Conservation (phyloP, 2,329 filamentous ascomycete genomes). For the Cercospora zeae-maydis region DNA sequence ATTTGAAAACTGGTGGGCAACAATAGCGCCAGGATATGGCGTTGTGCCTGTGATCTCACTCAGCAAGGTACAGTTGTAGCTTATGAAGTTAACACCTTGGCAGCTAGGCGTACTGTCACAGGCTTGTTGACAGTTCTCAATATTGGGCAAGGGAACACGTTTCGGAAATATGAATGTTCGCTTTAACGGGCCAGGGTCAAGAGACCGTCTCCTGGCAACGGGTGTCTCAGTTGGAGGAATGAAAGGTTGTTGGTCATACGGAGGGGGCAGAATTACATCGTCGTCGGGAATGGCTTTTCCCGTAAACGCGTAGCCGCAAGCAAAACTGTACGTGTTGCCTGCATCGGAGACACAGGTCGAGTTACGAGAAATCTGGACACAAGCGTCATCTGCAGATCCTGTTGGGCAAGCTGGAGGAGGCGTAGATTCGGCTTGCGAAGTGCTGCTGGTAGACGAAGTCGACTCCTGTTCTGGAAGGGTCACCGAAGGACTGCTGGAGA, state of each 20-base stretch:
- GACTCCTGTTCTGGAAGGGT: not conserved
- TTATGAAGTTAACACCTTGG: slow-evolving; percentile 7
- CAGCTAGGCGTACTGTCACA: slow-evolving; percentile 9
- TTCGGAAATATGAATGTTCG: not conserved
- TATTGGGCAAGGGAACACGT: slow-evolving; percentile 8
- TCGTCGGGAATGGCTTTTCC: slow-evolving; percentile 11
- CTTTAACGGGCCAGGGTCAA: not conserved
- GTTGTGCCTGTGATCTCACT: slow-evolving; percentile 10
- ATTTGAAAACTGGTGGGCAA: not conserved
- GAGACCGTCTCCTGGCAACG: not conserved
- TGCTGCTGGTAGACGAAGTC: not conserved
- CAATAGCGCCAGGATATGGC: slow-evolving; percentile 4
- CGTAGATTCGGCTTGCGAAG: not conserved
- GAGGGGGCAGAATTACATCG: slow-evolving; percentile 2
- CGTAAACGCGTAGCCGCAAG: slow-evolving; percentile 7
- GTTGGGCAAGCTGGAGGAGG: slow-evolving; percentile 12
- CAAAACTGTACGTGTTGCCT: slow-evolving; percentile 2
- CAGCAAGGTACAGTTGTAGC: slow-evolving; percentile 14
- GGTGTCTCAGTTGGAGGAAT: slow-evolving; percentile 5
- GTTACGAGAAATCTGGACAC: not conserved
- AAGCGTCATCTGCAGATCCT: slow-evolving; percentile 6
- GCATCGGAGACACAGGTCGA: slow-evolving; percentile 2
- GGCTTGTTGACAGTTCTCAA: slow-evolving; percentile 8
- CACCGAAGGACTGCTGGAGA: no score
- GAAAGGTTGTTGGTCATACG: slow-evolving; percentile 6